Evolutionary conservation across 2,329 filamentous ascomycete genomes (phyloP), one percentile per base, ranked within the genome.

Genomic region (Phialocephala subalpina): DNA sequence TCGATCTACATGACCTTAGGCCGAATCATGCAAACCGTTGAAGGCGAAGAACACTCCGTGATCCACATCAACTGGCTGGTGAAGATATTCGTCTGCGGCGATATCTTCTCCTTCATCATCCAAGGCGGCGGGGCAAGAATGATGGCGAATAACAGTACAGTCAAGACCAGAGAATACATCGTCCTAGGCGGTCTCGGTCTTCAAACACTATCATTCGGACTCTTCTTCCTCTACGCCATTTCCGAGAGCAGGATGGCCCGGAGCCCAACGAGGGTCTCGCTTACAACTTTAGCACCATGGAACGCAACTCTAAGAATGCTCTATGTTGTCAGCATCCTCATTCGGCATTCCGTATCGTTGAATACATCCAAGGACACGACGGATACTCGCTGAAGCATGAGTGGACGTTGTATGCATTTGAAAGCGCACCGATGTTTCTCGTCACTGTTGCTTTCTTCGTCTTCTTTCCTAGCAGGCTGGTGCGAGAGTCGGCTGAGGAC

Each of bases 111-210:
- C 1, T 84, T 89, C 71, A 36, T 82, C 2, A 74, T 87, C 2
- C 86, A 88, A 73, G 78, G 77, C 16, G 77, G 73, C 12, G 64
- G 62, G 14, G 73, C 74, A 6, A 73, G 73, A 1, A 63, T 79
- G 76, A 33, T 83, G 69, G 67, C 77, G 0, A 67, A 73, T 2
- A 73, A 76, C 0, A 73, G 73, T 0, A 68, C 53, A 27, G 75
- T 69, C 14, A 73, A 80, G 29, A 75, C 77, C 14, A 85, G 83
- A n/a, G 74, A 85, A 68, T 80, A 82, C 20, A 78, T 89, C 58
- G 82, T 90, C n/a, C 75, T 89, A 8, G 82, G 70, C 0, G 87
- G 88, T 1, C 77, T 90, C 2, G 73, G 84, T 36, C 74, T 89
- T 18, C 88, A 90, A 72, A 80, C 90, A 27, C 45, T 86, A 49